A percentile compares a stretch with the other conserved stretches of the same genome.
Conservation (phyloP, 371 early-diverging fungal genomes). For the Caulochytrium protostelioides region DNA sequence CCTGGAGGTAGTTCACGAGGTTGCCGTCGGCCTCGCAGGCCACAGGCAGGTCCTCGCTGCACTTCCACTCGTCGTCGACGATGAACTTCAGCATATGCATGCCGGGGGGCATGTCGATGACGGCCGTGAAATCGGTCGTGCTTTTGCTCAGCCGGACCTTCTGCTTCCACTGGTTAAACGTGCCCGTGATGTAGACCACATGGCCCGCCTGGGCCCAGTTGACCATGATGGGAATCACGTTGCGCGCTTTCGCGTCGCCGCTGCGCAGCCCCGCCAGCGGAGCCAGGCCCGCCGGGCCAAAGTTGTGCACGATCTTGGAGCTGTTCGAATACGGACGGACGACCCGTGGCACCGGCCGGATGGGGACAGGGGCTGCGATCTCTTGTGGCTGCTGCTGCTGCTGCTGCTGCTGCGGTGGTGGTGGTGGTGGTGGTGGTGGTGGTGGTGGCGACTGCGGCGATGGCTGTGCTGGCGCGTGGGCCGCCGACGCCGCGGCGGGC, state of each 20-base stretch:
- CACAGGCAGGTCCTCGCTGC: conserved; percentile 66
- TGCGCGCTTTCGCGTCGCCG: conserved; percentile 1
- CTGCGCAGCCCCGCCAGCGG: conserved; percentile 8
- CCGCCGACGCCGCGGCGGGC: too few relatives aligned
- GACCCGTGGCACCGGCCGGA: too few relatives aligned
- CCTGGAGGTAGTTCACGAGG: conserved; percentile 80
- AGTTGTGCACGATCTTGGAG: conserved; percentile 19
- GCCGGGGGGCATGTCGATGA: conserved; percentile 70
- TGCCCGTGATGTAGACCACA: conserved; percentile 78
- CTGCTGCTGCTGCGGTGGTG: too few relatives aligned
- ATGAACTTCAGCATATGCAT: conserved; percentile 90
- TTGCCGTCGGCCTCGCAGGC: conserved; percentile 86
- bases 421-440: too few relatives aligned
- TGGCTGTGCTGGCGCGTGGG: too few relatives aligned
- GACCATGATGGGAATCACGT: conserved; percentile 38
- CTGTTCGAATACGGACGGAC: too few relatives aligned
- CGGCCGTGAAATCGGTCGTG: conserved; percentile 50
- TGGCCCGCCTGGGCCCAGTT: conserved; percentile 74
- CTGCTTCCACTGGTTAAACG: conserved; percentile 93
- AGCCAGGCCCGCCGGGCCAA: conserved; percentile 13
- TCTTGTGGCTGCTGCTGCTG: too few relatives aligned
- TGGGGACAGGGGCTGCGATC: too few relatives aligned
- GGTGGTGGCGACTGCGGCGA: too few relatives aligned
- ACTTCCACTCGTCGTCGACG: conserved; percentile 94
- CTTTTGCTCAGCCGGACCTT: conserved; percentile 65